Conservation (phyloP, 2,329 filamentous ascomycete species). For the Penicillium janthinellum region DNA sequence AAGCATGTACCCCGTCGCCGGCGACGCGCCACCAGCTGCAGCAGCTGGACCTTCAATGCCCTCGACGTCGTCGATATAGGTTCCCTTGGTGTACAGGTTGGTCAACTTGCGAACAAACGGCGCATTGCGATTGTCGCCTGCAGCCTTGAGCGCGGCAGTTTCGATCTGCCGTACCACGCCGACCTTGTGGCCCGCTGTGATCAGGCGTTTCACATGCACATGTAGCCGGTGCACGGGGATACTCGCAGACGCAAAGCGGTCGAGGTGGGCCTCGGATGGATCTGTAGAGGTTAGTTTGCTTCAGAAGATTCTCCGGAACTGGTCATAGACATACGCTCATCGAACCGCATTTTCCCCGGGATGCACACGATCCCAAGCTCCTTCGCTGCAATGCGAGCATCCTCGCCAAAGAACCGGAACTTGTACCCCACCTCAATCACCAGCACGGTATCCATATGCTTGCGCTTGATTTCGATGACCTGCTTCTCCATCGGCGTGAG, state of each 20-base stretch:
- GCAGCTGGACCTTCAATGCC: conserved; percentile 64
- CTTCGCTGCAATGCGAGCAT: conserved; percentile 84
- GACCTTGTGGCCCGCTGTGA: conserved; percentile 91
- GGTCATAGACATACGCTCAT: conserved; percentile 67
- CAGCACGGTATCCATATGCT: conserved; percentile 84
- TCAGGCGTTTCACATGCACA: conserved; percentile 90
- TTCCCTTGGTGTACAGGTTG: conserved; percentile 96
- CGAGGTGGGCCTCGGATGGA: conserved; percentile 86
- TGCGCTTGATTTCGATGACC: conserved; percentile 88
- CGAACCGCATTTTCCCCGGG: conserved; percentile 89
- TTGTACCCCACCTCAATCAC: conserved; percentile 98
- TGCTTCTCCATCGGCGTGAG: conserved; percentile 94
- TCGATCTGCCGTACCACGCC: conserved; percentile 93
- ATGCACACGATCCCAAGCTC: conserved; percentile 95
- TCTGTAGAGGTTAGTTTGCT: conserved; percentile 50
- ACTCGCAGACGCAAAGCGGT: conserved; percentile 91
- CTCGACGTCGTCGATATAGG: conserved; percentile 91
- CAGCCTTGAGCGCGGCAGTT: conserved; percentile 93
- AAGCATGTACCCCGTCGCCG: conserved; percentile 80
- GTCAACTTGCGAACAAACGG: conserved; percentile 92
- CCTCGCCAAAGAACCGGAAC: conserved; percentile 94
- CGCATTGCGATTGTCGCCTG: conserved; percentile 87
- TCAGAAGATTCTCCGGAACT: neutral
- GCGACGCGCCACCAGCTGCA: conserved; percentile 58
- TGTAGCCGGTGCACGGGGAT: conserved; percentile 89